phyloP scores from a whole-genome alignment of 1,139 yeast genomes.

The Suhomyces bolitotheri region DNA sequence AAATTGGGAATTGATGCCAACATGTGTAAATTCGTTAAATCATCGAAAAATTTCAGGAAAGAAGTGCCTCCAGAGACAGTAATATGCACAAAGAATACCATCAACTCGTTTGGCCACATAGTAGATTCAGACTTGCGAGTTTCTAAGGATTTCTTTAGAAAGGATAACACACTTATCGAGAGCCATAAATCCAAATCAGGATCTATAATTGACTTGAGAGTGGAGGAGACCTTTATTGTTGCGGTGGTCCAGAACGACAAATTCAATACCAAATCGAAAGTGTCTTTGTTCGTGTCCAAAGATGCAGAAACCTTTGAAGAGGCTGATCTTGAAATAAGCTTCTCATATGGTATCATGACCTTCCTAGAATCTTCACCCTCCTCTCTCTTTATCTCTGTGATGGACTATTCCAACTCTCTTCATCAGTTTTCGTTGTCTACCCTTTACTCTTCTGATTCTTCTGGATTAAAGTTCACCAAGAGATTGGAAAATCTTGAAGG shows the following conservation, averaged over 20 bases:
- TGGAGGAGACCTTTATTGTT: slow-evolving; percentile 54
- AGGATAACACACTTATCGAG: slow-evolving; percentile 23
- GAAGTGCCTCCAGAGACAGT: slow-evolving; percentile 45
- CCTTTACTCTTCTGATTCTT: slow-evolving; percentile 61
- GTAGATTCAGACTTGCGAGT: slow-evolving; percentile 42
- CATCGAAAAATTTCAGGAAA: slow-evolving; percentile 37
- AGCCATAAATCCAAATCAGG: slow-evolving; percentile 34
- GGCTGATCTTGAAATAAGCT: slow-evolving; percentile 53
- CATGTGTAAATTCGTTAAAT: slow-evolving; percentile 55
- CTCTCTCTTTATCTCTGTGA: slow-evolving; percentile 55
- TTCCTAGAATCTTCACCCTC: slow-evolving; percentile 58
- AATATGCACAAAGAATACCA: slow-evolving; percentile 47
- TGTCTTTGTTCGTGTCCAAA: slow-evolving; percentile 56
- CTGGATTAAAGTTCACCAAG: slow-evolving; percentile 57
- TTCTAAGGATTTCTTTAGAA: slow-evolving; percentile 58
- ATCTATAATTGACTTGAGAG: slow-evolving; percentile 46
- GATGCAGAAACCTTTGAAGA: slow-evolving; percentile 54
- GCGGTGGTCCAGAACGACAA: slow-evolving; percentile 53
- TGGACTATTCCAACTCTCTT: slow-evolving; percentile 29
- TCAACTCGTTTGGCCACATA: slow-evolving; percentile 47
- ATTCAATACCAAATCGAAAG: slow-evolving; percentile 40
- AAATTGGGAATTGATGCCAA: slow-evolving; percentile 32
- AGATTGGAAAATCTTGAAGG: slow-evolving; percentile 46
- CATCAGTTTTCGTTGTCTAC: slow-evolving; percentile 31
- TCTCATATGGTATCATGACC: slow-evolving; percentile 45